Evolutionary conservation across 148 eudicot genomes (phyloP), one percentile per base, ranked within the genome.

Genomic region (Suaeda aralocaspica): DNA sequence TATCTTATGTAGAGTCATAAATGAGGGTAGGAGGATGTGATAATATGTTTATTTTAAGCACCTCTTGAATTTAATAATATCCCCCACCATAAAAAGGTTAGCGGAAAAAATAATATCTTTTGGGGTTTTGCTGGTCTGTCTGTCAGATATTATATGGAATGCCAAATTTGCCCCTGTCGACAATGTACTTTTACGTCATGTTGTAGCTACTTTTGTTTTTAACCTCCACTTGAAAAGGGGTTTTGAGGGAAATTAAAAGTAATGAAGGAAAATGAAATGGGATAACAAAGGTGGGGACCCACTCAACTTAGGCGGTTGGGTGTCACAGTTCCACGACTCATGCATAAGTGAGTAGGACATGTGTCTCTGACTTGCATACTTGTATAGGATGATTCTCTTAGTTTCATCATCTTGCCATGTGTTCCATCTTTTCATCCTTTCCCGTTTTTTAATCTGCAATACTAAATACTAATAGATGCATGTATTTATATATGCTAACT

Each of bases 321-420:
- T 49, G 49, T 25, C 18, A 45, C 55, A 44, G 30, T 39, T 36
- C 22, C 59, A 55, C 59, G 21, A 39, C n/a, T 26, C 50, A 57
- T 70, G 34, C 48, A 41, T 16, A 30, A 58, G 55, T 70, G 64
- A 70, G 41, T 59, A 70, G 41, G 66, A 70, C 73, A 59, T 70
- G 55, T 70, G 65, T 58, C 53, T 45, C 64, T 59, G 65, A 70
- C 63, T 36, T 58, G 39, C 22, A 25, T 42, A 69, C 53, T 57
- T 70, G 52, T 70, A 45, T 65, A 28, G 13, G 28, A 42, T 42
- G 65, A 59, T 28, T 30, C 73, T 70, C 7, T n/a, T 70, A 55
- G 28, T 58, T 0, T 70, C 73, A 10, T 59, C 73, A 70, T 58
- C 55, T 58, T 44, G 72, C 62, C 72, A 69, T 63, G 63, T 69